phyloP scores from a whole-genome alignment of 768 basidiomycete genomes.

The Pleurotus cornucopiae region DNA sequence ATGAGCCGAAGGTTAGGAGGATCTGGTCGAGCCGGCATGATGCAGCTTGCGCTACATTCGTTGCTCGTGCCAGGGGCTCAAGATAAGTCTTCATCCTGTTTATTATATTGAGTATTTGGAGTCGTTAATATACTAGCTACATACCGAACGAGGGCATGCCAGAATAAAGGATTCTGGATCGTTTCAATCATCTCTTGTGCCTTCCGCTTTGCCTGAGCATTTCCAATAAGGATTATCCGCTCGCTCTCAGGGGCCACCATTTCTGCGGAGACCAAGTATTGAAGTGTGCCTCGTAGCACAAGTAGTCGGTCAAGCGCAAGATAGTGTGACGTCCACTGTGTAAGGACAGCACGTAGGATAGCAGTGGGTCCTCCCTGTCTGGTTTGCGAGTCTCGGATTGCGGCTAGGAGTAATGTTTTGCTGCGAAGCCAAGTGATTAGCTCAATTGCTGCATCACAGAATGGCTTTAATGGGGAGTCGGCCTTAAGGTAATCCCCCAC shows the following conservation, averaged over 20 bases:
- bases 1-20: slow-evolving; percentile 7
- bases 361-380: slow-evolving; percentile 7
- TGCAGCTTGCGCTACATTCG: slow-evolving; percentile 13
- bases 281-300: slow-evolving; percentile 14
- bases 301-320: slow-evolving; percentile 22
- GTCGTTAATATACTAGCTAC: slow-evolving; percentile 10
- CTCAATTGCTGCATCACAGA: slow-evolving; percentile 23
- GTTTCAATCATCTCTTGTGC: slow-evolving; percentile 19
- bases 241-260: background rate
- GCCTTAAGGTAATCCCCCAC: slow-evolving; percentile 32
- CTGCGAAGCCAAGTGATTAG: slow-evolving; percentile 34
- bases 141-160: slow-evolving; percentile 24
- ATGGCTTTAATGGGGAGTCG: slow-evolving; percentile 15
- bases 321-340: slow-evolving; percentile 27
- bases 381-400: slow-evolving; percentile 20
- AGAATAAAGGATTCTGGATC: slow-evolving; percentile 25
- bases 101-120: background rate
- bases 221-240: slow-evolving; percentile 9
- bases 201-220: slow-evolving; percentile 13
- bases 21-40: slow-evolving; percentile 9
- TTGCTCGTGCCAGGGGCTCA: slow-evolving; percentile 16
- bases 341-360: slow-evolving; percentile 22
- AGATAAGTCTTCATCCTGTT: slow-evolving; percentile 12
- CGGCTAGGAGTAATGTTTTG: slow-evolving; percentile 26
- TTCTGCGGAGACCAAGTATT: slow-evolving; percentile 13